Evolutionary conservation across 306 rosid species (phyloP).

Genomic region (Casuarina glauca): DNA sequence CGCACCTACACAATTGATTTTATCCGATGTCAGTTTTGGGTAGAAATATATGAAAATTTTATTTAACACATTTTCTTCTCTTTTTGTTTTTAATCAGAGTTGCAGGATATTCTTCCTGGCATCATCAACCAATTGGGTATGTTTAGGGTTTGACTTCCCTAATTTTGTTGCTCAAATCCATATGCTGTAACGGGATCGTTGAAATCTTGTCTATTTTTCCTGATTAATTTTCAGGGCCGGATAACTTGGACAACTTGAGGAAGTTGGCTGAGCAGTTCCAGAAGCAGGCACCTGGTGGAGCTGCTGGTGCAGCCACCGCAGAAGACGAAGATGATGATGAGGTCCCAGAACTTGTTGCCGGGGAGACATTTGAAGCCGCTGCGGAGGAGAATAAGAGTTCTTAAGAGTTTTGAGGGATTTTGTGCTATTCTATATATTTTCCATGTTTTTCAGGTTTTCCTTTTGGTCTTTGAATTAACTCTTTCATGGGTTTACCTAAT

Average conservation of each 20-base stretch:
- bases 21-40: not conserved
- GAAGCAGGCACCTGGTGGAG: constrained; percentile 78
- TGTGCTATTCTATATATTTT: constrained; percentile 45
- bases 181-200: not conserved
- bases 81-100: constrained; percentile 43
- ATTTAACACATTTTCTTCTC: constrained; percentile 18
- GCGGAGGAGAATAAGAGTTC: constrained; percentile 66
- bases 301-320: constrained; percentile 37
- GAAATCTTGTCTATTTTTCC: not conserved
- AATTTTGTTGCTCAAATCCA: not conserved
- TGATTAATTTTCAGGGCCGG: constrained; percentile 64
- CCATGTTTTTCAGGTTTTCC: constrained; percentile 21
- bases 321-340: constrained; percentile 79
- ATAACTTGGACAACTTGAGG: constrained; percentile 88
- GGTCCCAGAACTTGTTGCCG: constrained; percentile 87
- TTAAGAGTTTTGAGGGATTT: constrained; percentile 39
- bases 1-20: not conserved
- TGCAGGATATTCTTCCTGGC: constrained; percentile 94
- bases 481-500: constrained; percentile 22
- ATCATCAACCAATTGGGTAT: constrained; percentile 88
- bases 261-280: constrained; percentile 88
- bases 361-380: constrained; percentile 83
- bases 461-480: constrained; percentile 21
- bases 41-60: not conserved
- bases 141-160: not conserved